Evolutionary conservation across 306 rosid genomes (phyloP), one percentile per base, ranked within the genome.

Genomic region (Amphicarpaea edgeworthii): DNA sequence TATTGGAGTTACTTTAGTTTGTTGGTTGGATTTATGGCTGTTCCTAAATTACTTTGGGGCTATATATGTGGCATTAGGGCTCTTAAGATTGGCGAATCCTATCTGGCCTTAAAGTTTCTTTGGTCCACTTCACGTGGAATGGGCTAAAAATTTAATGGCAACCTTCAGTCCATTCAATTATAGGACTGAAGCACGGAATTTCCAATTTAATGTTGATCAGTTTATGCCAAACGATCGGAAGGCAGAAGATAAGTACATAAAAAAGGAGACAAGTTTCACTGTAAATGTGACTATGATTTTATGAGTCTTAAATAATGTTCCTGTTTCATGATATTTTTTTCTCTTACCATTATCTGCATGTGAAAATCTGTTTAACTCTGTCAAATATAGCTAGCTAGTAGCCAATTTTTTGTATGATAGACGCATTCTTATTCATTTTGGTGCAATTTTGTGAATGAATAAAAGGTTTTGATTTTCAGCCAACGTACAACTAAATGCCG

Each of bases 81-180:
- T 58, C 65, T 58, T 30, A 30, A 30, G 63, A 14, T 12, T 12
- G 41, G 15, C 21, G 0, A 43, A 67, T 24, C 23, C 14, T 7
- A 7, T 51, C 28, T 26, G 28, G 20, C 4, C 47, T 10, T 16
- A 6, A 23, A 67, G 8, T 70, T 32, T 51, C 15, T 19, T 51
- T 34, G 64, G 64, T 20, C 76, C 50, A 19, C 50, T 38, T 11
- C 50, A 34, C 50, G 28, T 53, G 64, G n/a, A 51, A 70, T 53
- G 37, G 50, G 64, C 50, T 21, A 38, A 6, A 70, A 45, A 8
- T 24, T 67, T 46, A 19, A 12, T 34, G 15, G 37, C 37, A 70
- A 19, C 50, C 9, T 19, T 70, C 0, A n/a, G 14, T 12, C 23
- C 43, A 53, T 50, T 32, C 3, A 32, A 54, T 32, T 34, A 28